Evolutionary conservation across 495 filamentous ascomycete genomes (phyloP).

Genomic region (Penicillium atrosanguineum): DNA sequence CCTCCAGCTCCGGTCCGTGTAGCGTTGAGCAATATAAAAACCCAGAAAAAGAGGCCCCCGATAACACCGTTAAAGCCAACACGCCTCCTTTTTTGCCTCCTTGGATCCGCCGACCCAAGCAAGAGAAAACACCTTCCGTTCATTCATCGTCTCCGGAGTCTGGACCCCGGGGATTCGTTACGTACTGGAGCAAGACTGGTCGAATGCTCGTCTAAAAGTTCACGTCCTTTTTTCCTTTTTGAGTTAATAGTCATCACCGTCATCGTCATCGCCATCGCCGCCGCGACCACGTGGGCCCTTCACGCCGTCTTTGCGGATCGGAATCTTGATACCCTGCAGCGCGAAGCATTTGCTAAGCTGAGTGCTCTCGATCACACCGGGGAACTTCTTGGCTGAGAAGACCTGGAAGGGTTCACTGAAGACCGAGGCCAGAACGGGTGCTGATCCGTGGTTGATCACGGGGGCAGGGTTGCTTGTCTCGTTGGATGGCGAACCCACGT

Average conservation of each 20-base stretch:
- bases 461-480: slow-evolving; percentile 35
- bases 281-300: slow-evolving; percentile 58
- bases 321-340: slow-evolving; percentile 93
- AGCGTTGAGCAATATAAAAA: slow-evolving; percentile 37
- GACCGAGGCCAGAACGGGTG: slow-evolving; percentile 80
- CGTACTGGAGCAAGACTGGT: slow-evolving; percentile 2
- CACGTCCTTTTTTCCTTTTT: background rate
- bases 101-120: slow-evolving; percentile 16
- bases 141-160: slow-evolving; percentile 10
- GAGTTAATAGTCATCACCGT: slow-evolving; percentile 25
- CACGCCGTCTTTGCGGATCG: slow-evolving; percentile 82
- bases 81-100: slow-evolving; percentile 20
- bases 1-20: slow-evolving; percentile 29
- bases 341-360: slow-evolving; percentile 92
- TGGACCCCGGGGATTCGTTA: slow-evolving; percentile 10
- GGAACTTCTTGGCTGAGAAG: slow-evolving; percentile 96
- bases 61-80: slow-evolving; percentile 37
- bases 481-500: slow-evolving; percentile 59
- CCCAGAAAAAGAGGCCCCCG: slow-evolving; percentile 16
- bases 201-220: background rate
- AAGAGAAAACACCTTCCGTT: slow-evolving; percentile 8
- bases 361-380: slow-evolving; percentile 93
- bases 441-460: slow-evolving; percentile 72
- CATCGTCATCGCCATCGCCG: slow-evolving; percentile 60
- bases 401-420: slow-evolving; percentile 93